Base-by-base conservation (phyloP, 352 stramenopile genomes). In the Pythium volutum region DNA sequence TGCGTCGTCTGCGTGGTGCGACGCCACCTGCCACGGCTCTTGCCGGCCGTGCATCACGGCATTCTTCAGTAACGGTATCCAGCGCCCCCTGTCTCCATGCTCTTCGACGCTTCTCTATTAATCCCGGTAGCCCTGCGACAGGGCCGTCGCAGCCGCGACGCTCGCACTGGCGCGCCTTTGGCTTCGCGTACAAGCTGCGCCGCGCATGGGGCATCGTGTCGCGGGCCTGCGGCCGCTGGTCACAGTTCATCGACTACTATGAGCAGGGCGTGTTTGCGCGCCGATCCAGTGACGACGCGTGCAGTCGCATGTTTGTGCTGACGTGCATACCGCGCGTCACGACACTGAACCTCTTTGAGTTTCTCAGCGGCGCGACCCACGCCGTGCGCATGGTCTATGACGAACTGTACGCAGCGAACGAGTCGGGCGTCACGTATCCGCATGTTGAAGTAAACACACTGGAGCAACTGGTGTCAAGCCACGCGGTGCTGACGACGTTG, bases 271-370 rank as follows among this genome's bases (percentile, higher is more conserved):
- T 79, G 11, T 88, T 88, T 51, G 63, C 67, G 15, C 59, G 62
- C n/a, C 41, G 54, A 0, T 41, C 66, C 20, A 53, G 64, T 1
- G 68, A 82, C 31, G 63, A 82, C n/a, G 66, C 61, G 25, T 70
- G 71, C 52, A 80, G 54, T 49, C 60, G 66, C 56, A 88, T 88
- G 78, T 84, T 73, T 55, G 67, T 83, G 26, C 43, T 88, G 36
- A 81, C 70, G 33, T 67, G 73, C 41, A 76, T 84, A 55, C 74
- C 76, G 12, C 65, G 45, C 20, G 14, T 29, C 0, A 67, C 64
- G 36, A 60, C 47, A 0, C 61, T 86, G 23, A 59, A 81, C 59
- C 65, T 86, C 4, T 63, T 67, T 2, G 74, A 83, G 51, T 81
- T 86, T 16, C 64, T 76, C 23, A 29, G 67, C 25, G 67, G 59